Evolutionary conservation across 129 eudicot species (phyloP).

Genomic region (Ambrosia artemisiifolia): DNA sequence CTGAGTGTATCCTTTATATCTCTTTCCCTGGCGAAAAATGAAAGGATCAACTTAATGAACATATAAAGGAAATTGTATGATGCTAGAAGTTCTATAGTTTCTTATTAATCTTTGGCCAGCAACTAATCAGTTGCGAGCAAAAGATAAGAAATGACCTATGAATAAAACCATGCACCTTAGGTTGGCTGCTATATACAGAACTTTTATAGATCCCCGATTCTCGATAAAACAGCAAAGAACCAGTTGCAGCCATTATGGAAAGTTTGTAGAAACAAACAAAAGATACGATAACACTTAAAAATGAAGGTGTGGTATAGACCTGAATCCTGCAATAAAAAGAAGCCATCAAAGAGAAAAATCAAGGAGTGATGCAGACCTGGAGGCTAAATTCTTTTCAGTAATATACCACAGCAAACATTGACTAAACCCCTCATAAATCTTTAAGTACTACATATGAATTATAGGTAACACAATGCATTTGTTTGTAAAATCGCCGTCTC

Average conservation of each 20-base stretch:
- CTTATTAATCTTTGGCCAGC: background rate
- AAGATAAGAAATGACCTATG: constrained; percentile 12
- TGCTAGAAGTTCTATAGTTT: constrained; percentile 7
- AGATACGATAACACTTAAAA: constrained; percentile 5
- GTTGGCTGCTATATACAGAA: constrained; percentile 29
- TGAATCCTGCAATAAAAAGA: constrained; percentile 22
- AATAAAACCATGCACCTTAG: constrained; percentile 44
- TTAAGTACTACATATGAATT: background rate
- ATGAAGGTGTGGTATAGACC: constrained; percentile 15
- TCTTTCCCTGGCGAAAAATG: constrained; percentile 32
- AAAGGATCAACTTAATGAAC: background rate
- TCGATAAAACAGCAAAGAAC: constrained; percentile 46
- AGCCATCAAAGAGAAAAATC: constrained; percentile 13
- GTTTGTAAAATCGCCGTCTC: background rate
- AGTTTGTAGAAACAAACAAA: constrained; percentile 7
- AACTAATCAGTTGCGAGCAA: constrained; percentile 1
- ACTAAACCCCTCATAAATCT: constrained; percentile 3
- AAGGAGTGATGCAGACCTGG: constrained; percentile 13
- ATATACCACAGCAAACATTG: background rate
- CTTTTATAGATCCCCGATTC: constrained; percentile 38
- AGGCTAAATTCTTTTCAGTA: constrained; percentile 3
- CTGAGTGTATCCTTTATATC: constrained; percentile 30
- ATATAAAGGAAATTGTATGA: background rate
- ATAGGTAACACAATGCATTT: constrained; percentile 3
- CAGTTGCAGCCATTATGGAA: constrained; percentile 49